Evolutionary conservation across 371 early-diverging fungal genomes (phyloP).

Genomic region (Mucor plumbeus): DNA sequence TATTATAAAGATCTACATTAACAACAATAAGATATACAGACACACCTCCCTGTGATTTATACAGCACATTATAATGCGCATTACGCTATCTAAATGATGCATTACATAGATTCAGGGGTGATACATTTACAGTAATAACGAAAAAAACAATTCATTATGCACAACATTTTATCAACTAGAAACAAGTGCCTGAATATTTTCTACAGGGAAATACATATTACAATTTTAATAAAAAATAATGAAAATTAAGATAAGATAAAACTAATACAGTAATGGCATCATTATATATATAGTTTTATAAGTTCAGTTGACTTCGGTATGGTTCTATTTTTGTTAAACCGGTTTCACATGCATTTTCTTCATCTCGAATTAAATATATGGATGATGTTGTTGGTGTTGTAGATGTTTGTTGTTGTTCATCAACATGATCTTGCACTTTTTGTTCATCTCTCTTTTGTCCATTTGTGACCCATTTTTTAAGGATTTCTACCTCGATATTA

Average conservation of each 20-base stretch:
- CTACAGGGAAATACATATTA: not conserved
- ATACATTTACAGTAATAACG: not conserved
- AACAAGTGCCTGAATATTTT: not conserved
- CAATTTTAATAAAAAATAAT: not conserved
- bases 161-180: not conserved
- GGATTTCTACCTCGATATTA: constrained; percentile 34
- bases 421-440: not conserved
- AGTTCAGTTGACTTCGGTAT: not conserved
- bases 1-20: constrained; percentile 1
- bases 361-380: constrained; percentile 7
- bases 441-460: constrained; percentile 11
- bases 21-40: not conserved
- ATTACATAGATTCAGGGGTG: not conserved
- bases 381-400: constrained; percentile 3
- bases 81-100: not conserved
- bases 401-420: constrained; percentile 6
- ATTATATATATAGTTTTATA: not conserved
- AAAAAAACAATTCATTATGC: not conserved
- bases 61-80: not conserved
- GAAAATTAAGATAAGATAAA: not conserved
- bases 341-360: constrained; percentile 9
- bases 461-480: constrained; percentile 30
- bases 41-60: not conserved
- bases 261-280: not conserved
- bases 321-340: constrained; percentile 6